Percentiles rank a stretch among this genome's conserved stretches.
phyloP scores from a whole-genome alignment of 2,329 filamentous ascomycete species.

The Aspergillus neoniger region DNA sequence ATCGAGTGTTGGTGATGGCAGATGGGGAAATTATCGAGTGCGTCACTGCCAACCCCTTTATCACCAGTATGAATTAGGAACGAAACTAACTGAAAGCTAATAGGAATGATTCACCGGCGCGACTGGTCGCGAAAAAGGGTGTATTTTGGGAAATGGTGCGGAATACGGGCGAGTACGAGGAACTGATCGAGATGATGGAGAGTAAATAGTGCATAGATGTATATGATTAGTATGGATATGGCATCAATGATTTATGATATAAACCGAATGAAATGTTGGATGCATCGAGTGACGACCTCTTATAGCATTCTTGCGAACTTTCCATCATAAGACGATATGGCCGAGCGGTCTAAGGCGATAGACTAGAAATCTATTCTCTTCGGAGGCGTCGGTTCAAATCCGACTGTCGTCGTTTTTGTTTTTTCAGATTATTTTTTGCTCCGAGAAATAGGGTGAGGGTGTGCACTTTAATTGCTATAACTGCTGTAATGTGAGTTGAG shows the following conservation, averaged over 20 bases:
- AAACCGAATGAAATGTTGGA: too few species aligned
- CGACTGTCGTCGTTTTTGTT: conserved; percentile 8
- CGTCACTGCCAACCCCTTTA: conserved; percentile 2
- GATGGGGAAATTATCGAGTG: conserved; percentile 57
- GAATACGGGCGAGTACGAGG: conserved; percentile 31
- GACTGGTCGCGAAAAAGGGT: conserved; percentile 22
- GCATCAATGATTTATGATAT: neutral
- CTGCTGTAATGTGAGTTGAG: neutral
- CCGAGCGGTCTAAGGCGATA: conserved; percentile 10
- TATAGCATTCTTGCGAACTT: too few species aligned
- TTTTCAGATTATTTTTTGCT: neutral
- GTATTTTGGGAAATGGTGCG: conserved; percentile 30
- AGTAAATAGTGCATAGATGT: too few species aligned
- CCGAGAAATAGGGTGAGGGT: neutral
- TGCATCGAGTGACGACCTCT: too few species aligned
- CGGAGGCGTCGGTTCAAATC: conserved; percentile 10
- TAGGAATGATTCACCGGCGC: conserved; percentile 26
- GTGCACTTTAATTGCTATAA: neutral
- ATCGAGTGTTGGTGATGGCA: conserved; percentile 60
- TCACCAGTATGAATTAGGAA: too few species aligned
- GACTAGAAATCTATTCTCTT: conserved; percentile 11
- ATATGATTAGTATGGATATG: too few species aligned
- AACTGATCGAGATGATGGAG: conserved; percentile 24
- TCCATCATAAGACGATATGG: neutral
- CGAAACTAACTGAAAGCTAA: neutral